Evolutionary conservation across 2,329 filamentous ascomycete genomes (phyloP), one percentile per base, ranked within the genome.

Genomic region (Aspergillus uvarum): DNA sequence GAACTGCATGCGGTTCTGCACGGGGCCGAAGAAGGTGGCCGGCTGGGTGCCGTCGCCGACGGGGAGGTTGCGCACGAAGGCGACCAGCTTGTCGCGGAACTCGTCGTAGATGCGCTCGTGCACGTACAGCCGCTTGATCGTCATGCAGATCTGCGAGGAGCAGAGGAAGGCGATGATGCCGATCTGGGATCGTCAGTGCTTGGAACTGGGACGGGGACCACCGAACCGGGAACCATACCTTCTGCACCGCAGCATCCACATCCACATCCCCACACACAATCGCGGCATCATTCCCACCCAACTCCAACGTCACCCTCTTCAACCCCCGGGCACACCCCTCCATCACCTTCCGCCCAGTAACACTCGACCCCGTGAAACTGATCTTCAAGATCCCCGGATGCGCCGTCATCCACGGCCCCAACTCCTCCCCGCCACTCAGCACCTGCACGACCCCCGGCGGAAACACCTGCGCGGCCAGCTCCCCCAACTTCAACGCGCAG

Each of bases 1-100:
- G 68, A 81, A 89, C 72, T 90, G 88, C 81, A 86, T 83, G 64
- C 80, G 74, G 73, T 90, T 90, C 61, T 87, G 85, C 2, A 89
- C 74, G 0, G 88, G 88, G 0, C 85, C 83, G 58, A 86, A 80
- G 44, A 84, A 70, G 48, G 81, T 77, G 47, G 76, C 76, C 53
- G 74, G 78, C 57, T 82, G 72, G 63, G 67, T 74, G 59, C 70
- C 70, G 47, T 72, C 59, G 67, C 77, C 81, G 48, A 77, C 67
- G 53, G 76, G 75, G 29, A 80, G 61, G 2, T 60, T 62, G 56
- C 81, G 78, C 38, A 81, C 80, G 38, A 81, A 78, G 47, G 78
- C 74, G 5, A 80, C 74, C 48, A 83, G 64, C 1, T 76, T 80
- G 2, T 76, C 71, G 2, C 82, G 72, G 72, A 89, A 87, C 19